Evolutionary conservation across 371 early-diverging fungal species (phyloP).

Genomic region (Polyrhizophydium stewartii): DNA sequence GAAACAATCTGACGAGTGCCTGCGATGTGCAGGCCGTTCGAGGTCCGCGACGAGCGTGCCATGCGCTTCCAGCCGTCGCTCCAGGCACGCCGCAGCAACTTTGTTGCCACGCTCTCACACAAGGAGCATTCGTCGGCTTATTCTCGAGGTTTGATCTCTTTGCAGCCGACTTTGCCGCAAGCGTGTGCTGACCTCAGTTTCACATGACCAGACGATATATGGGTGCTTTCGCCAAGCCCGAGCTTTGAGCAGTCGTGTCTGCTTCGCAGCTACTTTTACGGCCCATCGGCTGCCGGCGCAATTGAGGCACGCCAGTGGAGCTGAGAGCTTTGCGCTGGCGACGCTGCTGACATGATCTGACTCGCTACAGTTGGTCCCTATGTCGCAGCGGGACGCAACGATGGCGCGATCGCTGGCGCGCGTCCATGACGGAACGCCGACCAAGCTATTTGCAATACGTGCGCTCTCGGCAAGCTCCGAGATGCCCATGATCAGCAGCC

Average conservation of each 20-base stretch:
- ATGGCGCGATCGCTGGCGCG: constrained; percentile 5
- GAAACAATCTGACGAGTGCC: neutral
- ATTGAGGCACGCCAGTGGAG: constrained; percentile 49
- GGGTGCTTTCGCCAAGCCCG: constrained; percentile 53
- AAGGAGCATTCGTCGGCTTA: constrained; percentile 16
- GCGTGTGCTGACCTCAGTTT: neutral
- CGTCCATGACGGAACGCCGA: constrained; percentile 12
- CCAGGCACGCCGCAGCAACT: neutral
- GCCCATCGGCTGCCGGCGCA: constrained; percentile 48
- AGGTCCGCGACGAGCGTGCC: neutral
- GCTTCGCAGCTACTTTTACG: constrained; percentile 53
- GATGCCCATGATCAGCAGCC: constrained; percentile 64
- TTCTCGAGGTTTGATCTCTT: constrained; percentile 9
- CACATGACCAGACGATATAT: constrained; percentile 65
- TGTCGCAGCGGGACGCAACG: constrained; percentile 5
- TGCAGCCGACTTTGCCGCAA: too few relatives aligned
- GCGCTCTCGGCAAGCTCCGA: constrained; percentile 65
- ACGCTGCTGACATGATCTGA: neutral
- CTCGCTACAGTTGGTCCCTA: constrained; percentile 9
- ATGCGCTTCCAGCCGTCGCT: neutral
- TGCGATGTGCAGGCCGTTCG: neutral
- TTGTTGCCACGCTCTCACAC: neutral
- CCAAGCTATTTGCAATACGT: constrained; percentile 53
- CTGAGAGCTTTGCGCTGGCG: constrained; percentile 34
- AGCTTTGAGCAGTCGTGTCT: constrained; percentile 54